Conservation (phyloP, 176 grass and related monocot species). For the Guadua angustifolia region DNA sequence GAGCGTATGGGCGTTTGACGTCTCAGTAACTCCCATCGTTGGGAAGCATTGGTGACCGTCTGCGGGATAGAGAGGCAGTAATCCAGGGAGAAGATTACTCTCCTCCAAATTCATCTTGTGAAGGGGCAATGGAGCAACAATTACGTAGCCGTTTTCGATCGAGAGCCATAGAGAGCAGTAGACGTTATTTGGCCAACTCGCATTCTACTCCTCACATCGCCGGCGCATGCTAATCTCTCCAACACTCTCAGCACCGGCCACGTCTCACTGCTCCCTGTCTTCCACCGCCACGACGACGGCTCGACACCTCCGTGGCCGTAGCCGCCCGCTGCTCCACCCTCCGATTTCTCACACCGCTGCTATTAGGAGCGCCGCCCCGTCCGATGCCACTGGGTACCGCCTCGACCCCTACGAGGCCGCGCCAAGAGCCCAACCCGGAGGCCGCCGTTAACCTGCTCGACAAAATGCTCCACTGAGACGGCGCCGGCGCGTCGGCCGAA, state of each 20-base stretch:
- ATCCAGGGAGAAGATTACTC: no score
- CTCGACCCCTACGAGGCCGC: slow-evolving; percentile 17
- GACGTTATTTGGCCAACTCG: no score
- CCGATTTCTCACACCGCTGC: neutral
- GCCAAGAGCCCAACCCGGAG: slow-evolving; percentile 37
- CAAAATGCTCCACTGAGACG: slow-evolving; percentile 41
- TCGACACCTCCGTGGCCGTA: neutral
- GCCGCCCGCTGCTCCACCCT: neutral
- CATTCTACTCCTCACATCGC: neutral
- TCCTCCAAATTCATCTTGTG: no score
- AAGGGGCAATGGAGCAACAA: no score
- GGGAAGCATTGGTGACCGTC: no score
- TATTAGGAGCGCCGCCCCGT: neutral
- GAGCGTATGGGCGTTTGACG: no score
- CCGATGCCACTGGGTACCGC: accelerated
- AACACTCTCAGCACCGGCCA: neutral
- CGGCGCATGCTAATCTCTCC: slow-evolving; percentile 39
- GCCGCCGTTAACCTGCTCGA: slow-evolving; percentile 57
- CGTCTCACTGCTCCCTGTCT: neutral
- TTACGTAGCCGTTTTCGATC: no score
- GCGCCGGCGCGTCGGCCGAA: neutral
- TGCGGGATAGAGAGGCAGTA: no score
- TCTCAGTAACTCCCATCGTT: no score
- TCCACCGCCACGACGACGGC: neutral
- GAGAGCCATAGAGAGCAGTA: no score